Conservation (phyloP, 257 asterid genomes). For the Penstemon davidsonii region DNA sequence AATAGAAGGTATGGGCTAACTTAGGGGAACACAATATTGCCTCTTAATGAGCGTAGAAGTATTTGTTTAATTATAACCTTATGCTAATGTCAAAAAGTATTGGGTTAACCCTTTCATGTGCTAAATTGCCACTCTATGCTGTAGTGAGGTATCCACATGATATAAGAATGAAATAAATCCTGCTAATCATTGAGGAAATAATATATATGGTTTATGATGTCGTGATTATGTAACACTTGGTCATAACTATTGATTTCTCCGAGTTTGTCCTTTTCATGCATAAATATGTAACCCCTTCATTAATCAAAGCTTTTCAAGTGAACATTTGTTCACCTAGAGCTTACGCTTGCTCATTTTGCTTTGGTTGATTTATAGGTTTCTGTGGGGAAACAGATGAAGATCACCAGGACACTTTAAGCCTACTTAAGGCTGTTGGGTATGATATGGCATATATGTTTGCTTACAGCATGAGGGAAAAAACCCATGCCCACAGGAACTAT, state of each 20-base stretch:
- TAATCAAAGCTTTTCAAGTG: not conserved
- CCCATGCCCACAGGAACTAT: slow-evolving; percentile 94
- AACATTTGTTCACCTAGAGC: not conserved
- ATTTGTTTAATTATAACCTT: not conserved
- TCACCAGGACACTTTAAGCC: slow-evolving; percentile 76
- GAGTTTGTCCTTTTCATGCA: not conserved
- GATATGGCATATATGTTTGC: slow-evolving; percentile 99
- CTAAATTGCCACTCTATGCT: slow-evolving; percentile 11
- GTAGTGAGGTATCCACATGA: not conserved
- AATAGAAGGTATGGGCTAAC: slow-evolving; percentile 7
- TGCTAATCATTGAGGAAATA: not conserved
- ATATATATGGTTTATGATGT: not conserved
- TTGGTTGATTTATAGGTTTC: slow-evolving; percentile 60
- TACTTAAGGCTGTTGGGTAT: slow-evolving; percentile 66
- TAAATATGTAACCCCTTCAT: not conserved
- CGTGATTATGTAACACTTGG: not conserved
- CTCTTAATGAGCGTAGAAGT: slow-evolving; percentile 10
- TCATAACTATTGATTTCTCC: not conserved
- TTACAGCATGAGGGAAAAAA: slow-evolving; percentile 98
- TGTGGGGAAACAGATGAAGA: slow-evolving; percentile 97
- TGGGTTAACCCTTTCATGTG: not conserved
- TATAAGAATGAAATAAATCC: not conserved
- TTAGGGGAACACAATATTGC: not conserved
- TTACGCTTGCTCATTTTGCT: slow-evolving; percentile 13
- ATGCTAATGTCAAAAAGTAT: not conserved